Percentiles rank a stretch among this genome's conserved stretches.
phyloP scores from a whole-genome alignment of 2,329 filamentous ascomycete genomes.

The Aspergillus pseudoglaucus region DNA sequence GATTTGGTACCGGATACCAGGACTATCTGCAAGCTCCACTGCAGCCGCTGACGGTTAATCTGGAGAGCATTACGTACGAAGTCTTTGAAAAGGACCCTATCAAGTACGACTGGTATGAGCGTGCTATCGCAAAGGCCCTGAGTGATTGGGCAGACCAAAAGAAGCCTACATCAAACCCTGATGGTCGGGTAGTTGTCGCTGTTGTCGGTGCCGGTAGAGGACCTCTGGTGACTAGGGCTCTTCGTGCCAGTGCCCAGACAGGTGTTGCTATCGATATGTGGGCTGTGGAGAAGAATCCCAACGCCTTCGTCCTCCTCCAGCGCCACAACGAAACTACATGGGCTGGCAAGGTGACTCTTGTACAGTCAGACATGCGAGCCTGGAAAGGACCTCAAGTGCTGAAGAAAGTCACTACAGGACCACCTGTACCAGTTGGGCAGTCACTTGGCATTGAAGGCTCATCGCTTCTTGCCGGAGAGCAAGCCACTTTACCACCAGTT shows the following conservation, averaged over 20 bases:
- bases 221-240: conserved; percentile 78
- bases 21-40: conserved; percentile 94
- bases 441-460: conserved; percentile 26
- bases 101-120: conserved; percentile 95
- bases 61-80: conserved; percentile 96
- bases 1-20: conserved; percentile 68
- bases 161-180: conserved; percentile 66
- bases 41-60: conserved; percentile 89
- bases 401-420: conserved; percentile 13
- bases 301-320: conserved; percentile 88
- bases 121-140: conserved; percentile 72
- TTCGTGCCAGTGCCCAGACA: conserved; percentile 70
- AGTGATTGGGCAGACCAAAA: conserved; percentile 67
- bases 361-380: conserved; percentile 94
- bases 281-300: conserved; percentile 97
- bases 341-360: conserved; percentile 71
- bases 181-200: conserved; percentile 71
- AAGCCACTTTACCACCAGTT: conserved; percentile 32
- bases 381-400: conserved; percentile 70
- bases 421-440: conserved; percentile 25
- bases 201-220: conserved; percentile 92
- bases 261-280: conserved; percentile 77
- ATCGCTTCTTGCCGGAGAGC: conserved; percentile 19
- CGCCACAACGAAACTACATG: conserved; percentile 79
- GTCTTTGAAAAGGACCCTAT: conserved; percentile 98